phyloP scores from a whole-genome alignment of 768 basidiomycete species.

The Filobasidium floriforme region DNA sequence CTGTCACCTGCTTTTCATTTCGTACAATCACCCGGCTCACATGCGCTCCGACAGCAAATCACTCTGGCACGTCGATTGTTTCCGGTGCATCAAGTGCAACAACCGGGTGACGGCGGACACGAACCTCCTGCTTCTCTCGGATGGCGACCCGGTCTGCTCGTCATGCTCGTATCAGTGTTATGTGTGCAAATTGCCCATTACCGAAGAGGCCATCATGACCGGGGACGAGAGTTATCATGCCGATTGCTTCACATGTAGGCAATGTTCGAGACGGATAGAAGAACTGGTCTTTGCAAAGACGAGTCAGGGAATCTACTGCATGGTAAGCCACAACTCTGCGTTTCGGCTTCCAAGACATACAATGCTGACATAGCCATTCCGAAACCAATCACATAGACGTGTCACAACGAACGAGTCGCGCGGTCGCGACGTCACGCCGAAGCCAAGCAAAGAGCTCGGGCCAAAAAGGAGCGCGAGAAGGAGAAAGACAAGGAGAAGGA shows the following conservation, averaged over 20 bases:
- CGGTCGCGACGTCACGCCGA: slow-evolving; percentile 84
- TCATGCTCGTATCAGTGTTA: slow-evolving; percentile 60
- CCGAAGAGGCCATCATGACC: slow-evolving; percentile 99
- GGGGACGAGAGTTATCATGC: slow-evolving; percentile 97
- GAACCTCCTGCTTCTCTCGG: slow-evolving; percentile 89
- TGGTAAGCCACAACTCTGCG: slow-evolving; percentile 46
- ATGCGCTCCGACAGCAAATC: slow-evolving; percentile 57
- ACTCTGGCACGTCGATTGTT: slow-evolving; percentile 66
- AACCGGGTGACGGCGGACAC: slow-evolving; percentile 90
- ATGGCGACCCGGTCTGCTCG: slow-evolving; percentile 78
- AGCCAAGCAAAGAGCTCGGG: slow-evolving; percentile 61
- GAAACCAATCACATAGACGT: slow-evolving; percentile 54
- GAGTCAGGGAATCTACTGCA: slow-evolving; percentile 86
- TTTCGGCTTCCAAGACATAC: not conserved
- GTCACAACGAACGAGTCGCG: slow-evolving; percentile 95
- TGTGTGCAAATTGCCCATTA: slow-evolving; percentile 85
- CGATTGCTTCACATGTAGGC: slow-evolving; percentile 95
- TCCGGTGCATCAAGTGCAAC: slow-evolving; percentile 92
- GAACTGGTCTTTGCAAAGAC: slow-evolving; percentile 99
- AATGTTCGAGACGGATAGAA: slow-evolving; percentile 88
- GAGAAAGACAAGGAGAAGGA: slow-evolving; percentile 30
- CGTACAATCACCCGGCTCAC: not conserved
- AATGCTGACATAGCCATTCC: slow-evolving; percentile 4
- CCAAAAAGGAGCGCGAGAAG: slow-evolving; percentile 39
- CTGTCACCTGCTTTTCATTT: slow-evolving; percentile 1